A percentile compares a stretch with the other conserved stretches of the same genome.
phyloP scores from a whole-genome alignment of 106 monocot species.

The Acorus gramineus region DNA sequence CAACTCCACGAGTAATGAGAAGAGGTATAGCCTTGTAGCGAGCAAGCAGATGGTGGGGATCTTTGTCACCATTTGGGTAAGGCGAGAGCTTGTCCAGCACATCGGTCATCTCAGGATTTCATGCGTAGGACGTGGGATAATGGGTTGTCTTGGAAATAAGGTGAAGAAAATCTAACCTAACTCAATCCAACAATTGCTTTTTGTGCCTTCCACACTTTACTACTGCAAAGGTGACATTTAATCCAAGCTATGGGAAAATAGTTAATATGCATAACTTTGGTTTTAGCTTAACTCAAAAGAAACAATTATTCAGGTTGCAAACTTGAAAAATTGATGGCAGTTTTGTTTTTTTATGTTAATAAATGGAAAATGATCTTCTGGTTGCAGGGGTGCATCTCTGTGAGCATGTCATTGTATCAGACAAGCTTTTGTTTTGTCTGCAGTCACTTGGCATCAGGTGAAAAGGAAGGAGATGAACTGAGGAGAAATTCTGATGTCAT shows the following conservation, averaged over 20 bases:
- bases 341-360: neutral
- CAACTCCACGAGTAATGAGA: constrained; percentile 6
- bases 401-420: constrained; percentile 58
- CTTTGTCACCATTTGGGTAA: constrained; percentile 62
- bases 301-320: no score
- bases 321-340: neutral
- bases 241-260: no score
- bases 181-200: no score
- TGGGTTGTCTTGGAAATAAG: constrained; percentile 83
- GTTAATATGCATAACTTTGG: no score
- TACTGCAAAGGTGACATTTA: no score
- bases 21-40: constrained; percentile 50
- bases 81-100: constrained; percentile 47
- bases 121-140: constrained; percentile 47
- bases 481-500: constrained; percentile 48
- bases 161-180: constrained; percentile 13
- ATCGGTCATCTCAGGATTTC: constrained; percentile 53
- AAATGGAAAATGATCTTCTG: neutral
- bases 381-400: constrained; percentile 47
- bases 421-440: constrained; percentile 61
- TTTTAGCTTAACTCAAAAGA: no score
- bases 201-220: no score
- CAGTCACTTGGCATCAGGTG: constrained; percentile 56
- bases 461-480: constrained; percentile 65
- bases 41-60: constrained; percentile 79